phyloP scores from a whole-genome alignment of 2,329 filamentous ascomycete species.

The Cryphonectria parasitica region DNA sequence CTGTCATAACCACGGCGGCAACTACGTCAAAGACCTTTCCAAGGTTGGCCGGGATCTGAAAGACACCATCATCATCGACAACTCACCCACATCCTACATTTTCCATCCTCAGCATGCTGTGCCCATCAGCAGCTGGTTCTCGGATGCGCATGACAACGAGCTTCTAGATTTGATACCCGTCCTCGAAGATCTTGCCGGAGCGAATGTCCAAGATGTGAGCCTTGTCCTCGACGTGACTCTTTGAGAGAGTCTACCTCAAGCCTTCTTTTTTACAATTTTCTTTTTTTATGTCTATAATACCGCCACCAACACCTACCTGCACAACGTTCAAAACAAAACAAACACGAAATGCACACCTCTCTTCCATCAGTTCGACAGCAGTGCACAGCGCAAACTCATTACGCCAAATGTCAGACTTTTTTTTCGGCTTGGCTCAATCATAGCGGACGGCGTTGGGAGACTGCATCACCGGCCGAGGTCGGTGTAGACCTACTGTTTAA shows the following conservation, averaged over 20 bases:
- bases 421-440: conserved; percentile 41
- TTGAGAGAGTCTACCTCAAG: conserved; percentile 47
- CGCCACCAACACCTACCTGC: conserved; percentile 20
- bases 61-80: conserved; percentile 99
- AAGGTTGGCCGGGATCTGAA: conserved; percentile 94
- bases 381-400: conserved; percentile 23
- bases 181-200: conserved; percentile 90
- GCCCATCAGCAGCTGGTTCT: conserved; percentile 99
- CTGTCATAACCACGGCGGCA: conserved; percentile 99
- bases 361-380: conserved; percentile 23
- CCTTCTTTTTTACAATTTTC: conserved; percentile 18
- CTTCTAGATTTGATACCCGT: conserved; percentile 96
- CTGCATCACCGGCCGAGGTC: conserved; percentile 29
- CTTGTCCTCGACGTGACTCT: conserved; percentile 92
- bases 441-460: conserved; percentile 60
- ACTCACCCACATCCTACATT: conserved; percentile 98
- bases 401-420: conserved; percentile 27
- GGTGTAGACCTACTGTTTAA: conserved; percentile 43
- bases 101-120: conserved; percentile 99
- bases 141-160: conserved; percentile 98
- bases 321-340: conserved; percentile 18
- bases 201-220: conserved; percentile 93
- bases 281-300: conserved; percentile 37
- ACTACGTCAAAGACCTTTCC: conserved; percentile 98
- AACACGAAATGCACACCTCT: conserved; percentile 31